phyloP scores from a whole-genome alignment of 805 yeast genomes.

The Hemisphaericaspora nanyangensis region DNA sequence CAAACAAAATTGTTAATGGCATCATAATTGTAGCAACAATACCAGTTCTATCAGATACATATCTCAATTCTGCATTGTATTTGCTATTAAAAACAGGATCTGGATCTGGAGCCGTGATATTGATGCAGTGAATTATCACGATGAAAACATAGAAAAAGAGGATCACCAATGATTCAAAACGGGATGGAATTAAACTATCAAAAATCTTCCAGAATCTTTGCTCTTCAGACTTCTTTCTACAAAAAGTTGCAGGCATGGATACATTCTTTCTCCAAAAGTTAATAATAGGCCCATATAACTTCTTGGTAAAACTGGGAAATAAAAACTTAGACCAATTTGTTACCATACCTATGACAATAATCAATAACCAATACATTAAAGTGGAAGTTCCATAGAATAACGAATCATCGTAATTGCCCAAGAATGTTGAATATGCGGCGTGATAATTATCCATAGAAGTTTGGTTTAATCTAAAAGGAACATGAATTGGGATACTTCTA shows the following conservation, averaged over 20 bases:
- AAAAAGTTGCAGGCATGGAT: conserved; percentile 29
- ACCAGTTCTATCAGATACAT: conserved; percentile 51
- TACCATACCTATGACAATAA: conserved; percentile 39
- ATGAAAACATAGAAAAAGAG: conserved; percentile 16
- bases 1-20: conserved; percentile 54
- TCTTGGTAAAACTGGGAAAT: conserved; percentile 33
- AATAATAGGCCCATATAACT: conserved; percentile 24
- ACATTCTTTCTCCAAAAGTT: conserved; percentile 23
- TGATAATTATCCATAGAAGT: conserved; percentile 9
- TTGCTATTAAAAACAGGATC: conserved; percentile 24
- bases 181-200: conserved; percentile 27
- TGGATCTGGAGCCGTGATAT: conserved; percentile 2
- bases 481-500: conserved; percentile 13
- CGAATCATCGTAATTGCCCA: conserved; percentile 21
- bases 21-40: conserved; percentile 40
- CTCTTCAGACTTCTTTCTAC: conserved; percentile 30
- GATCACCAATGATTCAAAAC: conserved; percentile 31
- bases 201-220: conserved; percentile 3
- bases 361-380: conserved; percentile 46
- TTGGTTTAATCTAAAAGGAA: conserved; percentile 23
- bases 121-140: conserved; percentile 13
- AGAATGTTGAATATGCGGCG: conserved; percentile 14
- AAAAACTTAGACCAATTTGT: conserved; percentile 39
- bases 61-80: conserved; percentile 22
- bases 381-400: conserved; percentile 33